Conservation (phyloP, 768 basidiomycete genomes). For the Tulasnella sp. region DNA sequence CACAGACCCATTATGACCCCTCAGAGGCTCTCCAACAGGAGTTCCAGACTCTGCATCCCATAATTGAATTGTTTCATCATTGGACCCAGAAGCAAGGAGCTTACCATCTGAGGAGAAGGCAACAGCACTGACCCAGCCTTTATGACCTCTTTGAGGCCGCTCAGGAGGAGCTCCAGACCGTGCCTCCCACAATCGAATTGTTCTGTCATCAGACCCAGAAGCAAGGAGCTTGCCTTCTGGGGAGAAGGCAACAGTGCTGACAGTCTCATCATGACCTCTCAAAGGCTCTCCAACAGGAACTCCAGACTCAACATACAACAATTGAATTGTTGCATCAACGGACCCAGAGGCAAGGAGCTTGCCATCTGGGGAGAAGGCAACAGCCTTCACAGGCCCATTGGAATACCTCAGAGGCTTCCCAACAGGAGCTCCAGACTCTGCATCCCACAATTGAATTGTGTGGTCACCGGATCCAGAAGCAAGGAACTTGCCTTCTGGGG, state of each 20-base stretch:
- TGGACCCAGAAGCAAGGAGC: slow-evolving; percentile 14
- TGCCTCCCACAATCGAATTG: slow-evolving; percentile 14
- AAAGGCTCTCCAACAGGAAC: neutral
- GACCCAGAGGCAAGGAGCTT: slow-evolving; percentile 2
- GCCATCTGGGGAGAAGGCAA: slow-evolving; percentile 16
- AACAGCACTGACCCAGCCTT: neutral
- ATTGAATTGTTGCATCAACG: neutral
- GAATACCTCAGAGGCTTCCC: neutral
- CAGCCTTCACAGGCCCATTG: slow-evolving; percentile 8
- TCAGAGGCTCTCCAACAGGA: neutral
- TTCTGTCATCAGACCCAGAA: slow-evolving; percentile 2
- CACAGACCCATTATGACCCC: too few relatives aligned
- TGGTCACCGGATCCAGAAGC: slow-evolving; percentile 5
- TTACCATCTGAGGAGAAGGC: slow-evolving; percentile 17
- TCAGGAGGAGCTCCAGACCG: neutral
- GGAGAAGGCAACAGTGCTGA: neutral
- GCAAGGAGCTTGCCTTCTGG: neutral
- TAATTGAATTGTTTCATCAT: slow-evolving; percentile 15
- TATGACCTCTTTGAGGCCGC: slow-evolving; percentile 8
- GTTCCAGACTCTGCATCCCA: slow-evolving; percentile 6
- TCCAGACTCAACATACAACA: slow-evolving; percentile 6
- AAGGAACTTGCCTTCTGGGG: neutral
- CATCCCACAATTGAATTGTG: slow-evolving; percentile 13
- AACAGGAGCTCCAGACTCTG: neutral
- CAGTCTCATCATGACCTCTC: neutral